phyloP scores from a whole-genome alignment of 2,329 filamentous ascomycete genomes.

The Sclerotinia glacialis region DNA sequence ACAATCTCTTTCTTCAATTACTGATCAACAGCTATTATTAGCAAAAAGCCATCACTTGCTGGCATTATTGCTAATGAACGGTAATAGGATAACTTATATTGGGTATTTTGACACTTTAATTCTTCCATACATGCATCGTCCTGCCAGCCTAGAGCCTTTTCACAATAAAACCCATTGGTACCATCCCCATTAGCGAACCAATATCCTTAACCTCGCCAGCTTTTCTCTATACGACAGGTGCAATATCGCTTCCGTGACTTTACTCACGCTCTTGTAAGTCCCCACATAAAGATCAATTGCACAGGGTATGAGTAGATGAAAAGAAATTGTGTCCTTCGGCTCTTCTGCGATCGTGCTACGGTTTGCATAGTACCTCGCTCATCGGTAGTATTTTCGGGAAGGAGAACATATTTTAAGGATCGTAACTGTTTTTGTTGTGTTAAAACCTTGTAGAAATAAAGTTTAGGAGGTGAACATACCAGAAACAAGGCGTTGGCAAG shows the following conservation, averaged over 20 bases:
- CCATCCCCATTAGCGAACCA: conserved; percentile 4
- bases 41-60: not conserved
- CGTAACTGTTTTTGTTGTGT: conserved; percentile 63
- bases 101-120: conserved; percentile 15
- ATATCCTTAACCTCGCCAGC: not conserved
- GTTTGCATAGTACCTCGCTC: conserved; percentile 60
- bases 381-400: conserved; percentile 74
- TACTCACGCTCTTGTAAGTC: conserved; percentile 48
- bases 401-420: conserved; percentile 90
- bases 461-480: conserved; percentile 52
- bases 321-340: conserved; percentile 84
- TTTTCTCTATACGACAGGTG: conserved; percentile 9
- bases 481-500: conserved; percentile 92
- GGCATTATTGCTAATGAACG: not conserved
- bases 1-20: not conserved
- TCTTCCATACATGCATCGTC: conserved; percentile 6
- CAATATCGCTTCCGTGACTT: conserved; percentile 3
- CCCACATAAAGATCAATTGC: conserved; percentile 94
- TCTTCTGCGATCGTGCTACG: conserved; percentile 80
- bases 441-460: not conserved
- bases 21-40: not conserved
- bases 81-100: not conserved
- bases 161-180: not conserved
- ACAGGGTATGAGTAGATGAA: conserved; percentile 94
- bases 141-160: not conserved